Evolutionary conservation across 1,139 yeast species (phyloP), one percentile per base, ranked within the genome.

Genomic region (Yueomyces sp.): DNA sequence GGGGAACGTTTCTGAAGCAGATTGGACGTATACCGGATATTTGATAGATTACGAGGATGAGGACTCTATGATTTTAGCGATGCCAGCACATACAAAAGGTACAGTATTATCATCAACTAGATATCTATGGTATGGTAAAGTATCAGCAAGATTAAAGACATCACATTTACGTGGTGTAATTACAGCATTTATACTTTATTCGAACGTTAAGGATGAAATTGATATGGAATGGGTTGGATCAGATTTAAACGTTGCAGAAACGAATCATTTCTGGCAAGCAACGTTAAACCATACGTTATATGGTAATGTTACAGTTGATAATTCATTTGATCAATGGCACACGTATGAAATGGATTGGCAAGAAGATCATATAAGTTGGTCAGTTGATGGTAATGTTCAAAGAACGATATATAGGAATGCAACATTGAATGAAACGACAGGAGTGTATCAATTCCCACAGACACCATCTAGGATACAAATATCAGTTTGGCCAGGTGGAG

Each of bases 401-500:
- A 81, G 96, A 66, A 77, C 84, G 3, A 70, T 87, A 53, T 61
- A 70, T 42, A 81, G 68, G 58, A 65, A 66, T 25, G 83, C 75
- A 50, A 86, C 96, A 28, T 80, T 68, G 62, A 86, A 87, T 63
- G 61, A 63, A 4, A 82, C 95, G 19, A 49, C 73, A 8, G 67
- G 75, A 7, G 54, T 57, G 27, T 85, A 78, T 65, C 64, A 65
- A 47, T 89, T 57, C 68, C 97, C 96, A 25, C 95, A 85, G 66
- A 86, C 96, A 2, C 97, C 97, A 4, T 68, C 93, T 3, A 75
- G 93, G 58, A 66, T 89, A 44, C 94, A 87, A 65, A 63, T 85
- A 48, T 85, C 95, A 7, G 63, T 89, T 50, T 89, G 96, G 96
- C 95, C 96, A 5, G 96, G 82, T 66, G 96, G 96, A 56, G 75